Conservation (phyloP, 2,329 filamentous ascomycete species). For the Lachnellula cervina region DNA sequence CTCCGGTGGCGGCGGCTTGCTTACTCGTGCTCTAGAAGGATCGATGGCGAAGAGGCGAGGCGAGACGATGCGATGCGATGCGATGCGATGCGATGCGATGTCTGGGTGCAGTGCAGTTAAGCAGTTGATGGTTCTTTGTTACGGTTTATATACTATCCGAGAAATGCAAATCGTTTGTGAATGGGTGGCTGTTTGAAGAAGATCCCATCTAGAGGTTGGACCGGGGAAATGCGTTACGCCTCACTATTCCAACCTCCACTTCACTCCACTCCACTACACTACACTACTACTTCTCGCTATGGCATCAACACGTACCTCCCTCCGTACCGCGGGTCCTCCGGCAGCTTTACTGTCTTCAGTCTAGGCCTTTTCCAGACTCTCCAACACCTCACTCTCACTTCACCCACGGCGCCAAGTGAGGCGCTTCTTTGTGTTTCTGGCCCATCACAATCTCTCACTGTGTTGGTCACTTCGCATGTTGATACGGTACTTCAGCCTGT, state of each 20-base stretch:
- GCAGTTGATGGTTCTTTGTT: background rate
- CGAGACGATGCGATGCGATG: too few relatives aligned
- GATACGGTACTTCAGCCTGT: too few relatives aligned
- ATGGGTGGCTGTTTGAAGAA: background rate
- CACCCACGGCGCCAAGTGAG: background rate
- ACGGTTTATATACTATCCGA: background rate
- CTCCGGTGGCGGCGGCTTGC: background rate
- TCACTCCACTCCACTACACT: too few relatives aligned
- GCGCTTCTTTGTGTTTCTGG: background rate
- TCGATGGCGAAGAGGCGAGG: background rate
- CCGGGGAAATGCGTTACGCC: background rate
- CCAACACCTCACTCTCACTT: background rate
- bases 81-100: too few relatives aligned
- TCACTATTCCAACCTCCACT: background rate
- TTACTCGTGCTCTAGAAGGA: background rate
- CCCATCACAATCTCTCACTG: background rate
- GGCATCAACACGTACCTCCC: background rate
- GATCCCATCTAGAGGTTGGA: too few relatives aligned
- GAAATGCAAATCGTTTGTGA: background rate
- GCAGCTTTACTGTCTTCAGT: background rate
- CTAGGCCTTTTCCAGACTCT: background rate
- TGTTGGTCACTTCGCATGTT: too few relatives aligned
- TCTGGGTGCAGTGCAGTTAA: background rate
- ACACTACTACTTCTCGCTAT: background rate
- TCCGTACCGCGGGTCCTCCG: background rate